Conservation (phyloP, 1,284 basidiomycete species). For the Boletus hoseneyae region DNA sequence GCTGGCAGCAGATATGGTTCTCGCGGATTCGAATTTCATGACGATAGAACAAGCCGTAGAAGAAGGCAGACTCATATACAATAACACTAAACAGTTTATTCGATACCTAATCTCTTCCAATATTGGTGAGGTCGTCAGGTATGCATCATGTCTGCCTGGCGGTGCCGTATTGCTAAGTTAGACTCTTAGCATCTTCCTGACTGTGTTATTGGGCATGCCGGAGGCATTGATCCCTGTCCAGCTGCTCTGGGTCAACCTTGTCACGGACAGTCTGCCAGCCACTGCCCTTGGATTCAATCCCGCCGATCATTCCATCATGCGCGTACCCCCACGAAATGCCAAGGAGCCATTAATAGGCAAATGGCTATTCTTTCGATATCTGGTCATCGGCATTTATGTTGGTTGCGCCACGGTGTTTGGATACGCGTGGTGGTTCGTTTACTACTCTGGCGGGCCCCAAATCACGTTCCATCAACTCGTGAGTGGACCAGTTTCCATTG, state of each 20-base stretch:
- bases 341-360: constrained; percentile 88
- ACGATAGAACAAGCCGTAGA: constrained; percentile 96
- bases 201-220: constrained; percentile 96
- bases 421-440: constrained; percentile 99
- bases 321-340: constrained; percentile 82
- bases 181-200: constrained; percentile 82
- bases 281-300: constrained; percentile 99
- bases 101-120: constrained; percentile 94
- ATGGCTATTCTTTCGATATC: constrained; percentile 95
- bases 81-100: constrained; percentile 99
- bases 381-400: constrained; percentile 92
- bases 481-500: constrained; percentile 34
- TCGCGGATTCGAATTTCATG: constrained; percentile 85
- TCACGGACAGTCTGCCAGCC: constrained; percentile 94
- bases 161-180: constrained; percentile 6
- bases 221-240: constrained; percentile 98
- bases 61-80: constrained; percentile 96
- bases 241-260: constrained; percentile 95
- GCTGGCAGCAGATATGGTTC: constrained; percentile 95
- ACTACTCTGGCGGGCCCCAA: constrained; percentile 86
- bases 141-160: constrained; percentile 12
- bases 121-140: constrained; percentile 96
- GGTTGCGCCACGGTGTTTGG: constrained; percentile 94
- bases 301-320: constrained; percentile 95
- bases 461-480: constrained; percentile 93